Evolutionary conservation across 495 filamentous ascomycete genomes (phyloP), one percentile per base, ranked within the genome.

Genomic region (Penicillium fimorum): DNA sequence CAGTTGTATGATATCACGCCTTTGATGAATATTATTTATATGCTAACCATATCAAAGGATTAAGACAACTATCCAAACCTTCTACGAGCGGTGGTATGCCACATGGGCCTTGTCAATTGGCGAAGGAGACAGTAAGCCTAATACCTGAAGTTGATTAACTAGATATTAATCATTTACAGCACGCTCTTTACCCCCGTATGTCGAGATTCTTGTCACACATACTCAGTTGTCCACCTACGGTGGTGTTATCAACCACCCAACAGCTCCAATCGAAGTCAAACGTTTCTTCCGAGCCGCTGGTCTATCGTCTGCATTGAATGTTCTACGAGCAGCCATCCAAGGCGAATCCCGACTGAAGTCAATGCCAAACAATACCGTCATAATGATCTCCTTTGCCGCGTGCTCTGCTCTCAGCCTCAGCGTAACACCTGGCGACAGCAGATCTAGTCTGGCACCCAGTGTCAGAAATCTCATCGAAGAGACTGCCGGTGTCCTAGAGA

Each of bases 281-380:
- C 83, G 82, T 40, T 87, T 87, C 66, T 90, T 90, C 73, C 81
- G 84, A 20, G 81, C 85, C 5, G 85, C 84, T 10, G 82, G 83
- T 5, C 76, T 90, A 17, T 88, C 86, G 0, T 85, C 86, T 0
- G 84, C 87, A 2, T 62, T 90, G 17, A 88, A 87, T 65, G 87
- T 90, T n/a, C 80, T 90, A 70, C 80, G 87, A 48, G 83, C 85
- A 4, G 85, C 87, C 13, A 87, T 88, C 13, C 86, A 88, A 68
- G 86, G 87, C 5, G 87, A 90, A 66, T 73, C 75, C 2, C 79
- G 84, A 56, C 77, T 90, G 4, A 83, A 85, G 37, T 88, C 86
- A 10, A 88, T 90, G 86, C 87, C 87, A 4, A 90, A 89, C 71
- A 89, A 90, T 56, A 85, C 87, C 0, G 83, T 85, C 38, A 89